A percentile compares a stretch with the other conserved stretches of the same genome.
phyloP scores from a whole-genome alignment of 352 stramenopile genomes.

The Phytopythium aichiense region DNA sequence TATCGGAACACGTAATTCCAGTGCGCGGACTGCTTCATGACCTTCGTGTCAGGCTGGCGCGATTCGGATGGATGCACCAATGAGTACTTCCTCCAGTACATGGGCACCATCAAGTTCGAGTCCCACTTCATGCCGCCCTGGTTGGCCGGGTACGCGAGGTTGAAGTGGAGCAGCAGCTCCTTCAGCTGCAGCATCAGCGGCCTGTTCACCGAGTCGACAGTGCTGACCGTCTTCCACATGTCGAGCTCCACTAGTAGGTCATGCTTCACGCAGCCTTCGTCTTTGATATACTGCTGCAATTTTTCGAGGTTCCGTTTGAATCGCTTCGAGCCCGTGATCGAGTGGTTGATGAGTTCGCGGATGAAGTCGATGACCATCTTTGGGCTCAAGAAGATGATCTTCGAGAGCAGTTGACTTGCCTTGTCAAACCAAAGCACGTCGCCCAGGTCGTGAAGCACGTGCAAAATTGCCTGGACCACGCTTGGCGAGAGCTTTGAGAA shows the following conservation, averaged over 20 bases:
- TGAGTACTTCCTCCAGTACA: slow-evolving; percentile 8
- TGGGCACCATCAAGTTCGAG: slow-evolving; percentile 15
- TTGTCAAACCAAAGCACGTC: slow-evolving; percentile 18
- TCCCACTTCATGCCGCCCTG: neutral
- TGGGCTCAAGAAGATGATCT: slow-evolving; percentile 10
- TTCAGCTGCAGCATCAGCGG: slow-evolving; percentile 10
- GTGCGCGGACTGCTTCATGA: neutral
- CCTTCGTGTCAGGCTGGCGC: neutral
- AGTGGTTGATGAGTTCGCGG: slow-evolving; percentile 14
- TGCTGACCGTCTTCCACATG: slow-evolving; percentile 4
- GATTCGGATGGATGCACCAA: no score
- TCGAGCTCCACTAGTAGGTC: slow-evolving; percentile 5
- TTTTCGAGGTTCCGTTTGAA: neutral
- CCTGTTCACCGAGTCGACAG: neutral
- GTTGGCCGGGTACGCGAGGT: slow-evolving; percentile 12
- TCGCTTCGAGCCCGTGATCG: neutral
- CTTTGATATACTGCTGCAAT: neutral
- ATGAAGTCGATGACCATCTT: slow-evolving; percentile 17
- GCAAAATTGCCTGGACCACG: neutral
- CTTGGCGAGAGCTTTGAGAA: neutral
- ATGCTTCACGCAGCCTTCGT: slow-evolving; percentile 7
- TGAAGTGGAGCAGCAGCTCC: slow-evolving; percentile 9
- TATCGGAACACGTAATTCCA: neutral
- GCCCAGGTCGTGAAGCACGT: slow-evolving; percentile 9
- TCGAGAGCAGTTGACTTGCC: neutral